Percentiles rank a stretch among this genome's conserved stretches.
Evolutionary conservation across 768 basidiomycete species (phyloP).

Genomic region (Naganishia vishniacii): DNA sequence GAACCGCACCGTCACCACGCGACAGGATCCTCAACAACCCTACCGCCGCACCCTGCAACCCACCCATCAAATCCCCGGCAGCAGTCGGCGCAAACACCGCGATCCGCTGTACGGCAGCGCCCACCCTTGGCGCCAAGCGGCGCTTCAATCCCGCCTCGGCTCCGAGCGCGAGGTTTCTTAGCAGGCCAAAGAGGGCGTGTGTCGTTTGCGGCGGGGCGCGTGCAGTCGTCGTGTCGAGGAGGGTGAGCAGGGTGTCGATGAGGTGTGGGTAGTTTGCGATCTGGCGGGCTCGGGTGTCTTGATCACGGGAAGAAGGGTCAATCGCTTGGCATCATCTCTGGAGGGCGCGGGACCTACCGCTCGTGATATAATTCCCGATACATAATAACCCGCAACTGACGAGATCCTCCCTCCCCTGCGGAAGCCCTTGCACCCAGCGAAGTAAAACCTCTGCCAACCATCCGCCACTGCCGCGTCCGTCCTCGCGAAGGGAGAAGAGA

Average conservation of each 20-base stretch:
- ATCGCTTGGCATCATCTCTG: too few relatives aligned
- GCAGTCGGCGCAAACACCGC: not conserved
- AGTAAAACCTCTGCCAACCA: not conserved
- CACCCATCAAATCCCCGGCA: not conserved
- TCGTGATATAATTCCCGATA: conserved; percentile 3
- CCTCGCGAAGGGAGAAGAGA: too few relatives aligned
- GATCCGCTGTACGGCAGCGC: not conserved
- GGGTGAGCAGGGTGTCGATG: too few relatives aligned
- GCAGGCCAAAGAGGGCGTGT: not conserved
- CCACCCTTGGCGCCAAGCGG: not conserved
- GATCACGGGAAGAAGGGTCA: not conserved
- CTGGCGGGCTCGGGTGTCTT: not conserved
- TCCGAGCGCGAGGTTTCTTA: not conserved
- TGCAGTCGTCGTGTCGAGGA: not conserved
- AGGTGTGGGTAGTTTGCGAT: conserved; percentile 1
- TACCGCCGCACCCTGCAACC: conserved; percentile 8
- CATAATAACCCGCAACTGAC: conserved; percentile 4
- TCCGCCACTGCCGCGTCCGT: not conserved
- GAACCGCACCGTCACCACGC: not conserved
- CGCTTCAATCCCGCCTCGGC: not conserved
- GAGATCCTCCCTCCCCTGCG: not conserved
- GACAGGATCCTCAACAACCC: not conserved
- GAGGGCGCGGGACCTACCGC: not conserved
- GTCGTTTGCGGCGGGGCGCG: not conserved
- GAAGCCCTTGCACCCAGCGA: not conserved